A percentile compares a stretch with the other conserved stretches of the same genome.
phyloP scores from a whole-genome alignment of 495 filamentous ascomycete species.

The Mytilinidion resinicola region DNA sequence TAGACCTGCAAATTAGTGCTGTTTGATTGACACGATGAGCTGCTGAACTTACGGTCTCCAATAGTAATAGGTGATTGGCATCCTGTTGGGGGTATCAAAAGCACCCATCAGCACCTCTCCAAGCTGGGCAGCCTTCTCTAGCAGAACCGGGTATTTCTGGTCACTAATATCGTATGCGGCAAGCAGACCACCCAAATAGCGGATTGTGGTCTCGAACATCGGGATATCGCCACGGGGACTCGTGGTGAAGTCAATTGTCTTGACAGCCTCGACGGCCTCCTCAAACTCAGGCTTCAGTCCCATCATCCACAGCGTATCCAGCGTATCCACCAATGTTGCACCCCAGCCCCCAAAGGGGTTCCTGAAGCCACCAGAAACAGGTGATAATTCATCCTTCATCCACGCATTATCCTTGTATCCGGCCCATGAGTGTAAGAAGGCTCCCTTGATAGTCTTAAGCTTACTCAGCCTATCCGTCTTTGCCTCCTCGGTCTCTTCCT shows the following conservation, averaged over 20 bases:
- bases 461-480: slow-evolving; percentile 34
- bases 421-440: slow-evolving; percentile 34
- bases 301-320: slow-evolving; percentile 98
- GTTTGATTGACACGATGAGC: background rate
- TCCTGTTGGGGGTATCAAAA: slow-evolving; percentile 95
- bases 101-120: slow-evolving; percentile 83
- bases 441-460: slow-evolving; percentile 45
- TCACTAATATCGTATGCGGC: slow-evolving; percentile 45
- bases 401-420: slow-evolving; percentile 39
- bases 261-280: slow-evolving; percentile 69
- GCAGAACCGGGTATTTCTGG: slow-evolving; percentile 58
- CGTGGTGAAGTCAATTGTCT: slow-evolving; percentile 84
- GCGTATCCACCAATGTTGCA: slow-evolving; percentile 84
- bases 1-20: slow-evolving; percentile 14
- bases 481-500: slow-evolving; percentile 49
- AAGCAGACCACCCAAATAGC: slow-evolving; percentile 39
- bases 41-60: slow-evolving; percentile 62
- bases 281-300: slow-evolving; percentile 83
- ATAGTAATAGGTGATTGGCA: slow-evolving; percentile 81
- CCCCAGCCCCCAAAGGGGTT: slow-evolving; percentile 94
- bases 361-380: slow-evolving; percentile 36
- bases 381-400: slow-evolving; percentile 38
- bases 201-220: slow-evolving; percentile 39
- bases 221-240: slow-evolving; percentile 43
- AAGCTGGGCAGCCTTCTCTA: slow-evolving; percentile 84